Conservation (phyloP, 345 rosid species). For the Citrus inodora region DNA sequence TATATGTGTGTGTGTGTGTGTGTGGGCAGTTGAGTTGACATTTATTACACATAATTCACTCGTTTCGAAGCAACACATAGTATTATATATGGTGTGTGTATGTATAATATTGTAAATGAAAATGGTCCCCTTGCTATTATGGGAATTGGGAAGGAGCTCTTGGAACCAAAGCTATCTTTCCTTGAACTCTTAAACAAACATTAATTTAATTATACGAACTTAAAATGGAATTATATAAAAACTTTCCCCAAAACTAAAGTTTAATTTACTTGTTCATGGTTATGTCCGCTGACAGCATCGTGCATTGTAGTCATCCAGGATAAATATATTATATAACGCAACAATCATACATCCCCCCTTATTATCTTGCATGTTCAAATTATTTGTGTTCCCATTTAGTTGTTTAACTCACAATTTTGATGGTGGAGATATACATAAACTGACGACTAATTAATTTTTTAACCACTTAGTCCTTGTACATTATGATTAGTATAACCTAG, state of each 20-base stretch:
- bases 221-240: too few relatives aligned
- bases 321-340: not conserved
- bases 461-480: not conserved
- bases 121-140: not conserved
- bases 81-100: too few relatives aligned
- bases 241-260: not conserved
- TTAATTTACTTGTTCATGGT: not conserved
- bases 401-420: not conserved
- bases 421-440: not conserved
- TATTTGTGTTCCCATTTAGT: not conserved
- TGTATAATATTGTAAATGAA: not conserved
- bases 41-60: not conserved
- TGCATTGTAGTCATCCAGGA: constrained; percentile 6
- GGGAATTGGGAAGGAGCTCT: not conserved
- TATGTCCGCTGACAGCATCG: not conserved
- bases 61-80: not conserved
- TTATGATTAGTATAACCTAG: not conserved
- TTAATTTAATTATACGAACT: not conserved
- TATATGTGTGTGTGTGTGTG: too few relatives aligned
- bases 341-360: constrained; percentile 2
- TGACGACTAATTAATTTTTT: not conserved
- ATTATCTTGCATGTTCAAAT: not conserved
- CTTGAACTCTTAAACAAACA: not conserved
- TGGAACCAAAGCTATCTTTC: not conserved
- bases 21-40: not conserved